Conservation (phyloP, 176 grass and related monocot genomes). For the Melocanna baccifera region DNA sequence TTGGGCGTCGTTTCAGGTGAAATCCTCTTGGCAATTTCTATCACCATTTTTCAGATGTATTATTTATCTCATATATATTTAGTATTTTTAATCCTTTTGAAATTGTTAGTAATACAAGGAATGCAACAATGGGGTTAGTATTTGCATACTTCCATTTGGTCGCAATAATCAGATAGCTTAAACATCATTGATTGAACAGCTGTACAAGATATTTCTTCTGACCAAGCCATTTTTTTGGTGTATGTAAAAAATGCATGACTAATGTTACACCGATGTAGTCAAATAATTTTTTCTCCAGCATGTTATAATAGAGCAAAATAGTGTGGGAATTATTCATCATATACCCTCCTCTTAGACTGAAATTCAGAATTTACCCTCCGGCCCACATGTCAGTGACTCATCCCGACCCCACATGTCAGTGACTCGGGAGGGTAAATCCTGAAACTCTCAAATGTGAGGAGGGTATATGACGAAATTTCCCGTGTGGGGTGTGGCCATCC, state of each 20-base stretch:
- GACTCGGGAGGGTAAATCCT: no score
- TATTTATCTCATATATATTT: conserved; percentile 17
- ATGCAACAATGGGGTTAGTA: background rate
- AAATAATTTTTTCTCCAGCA: background rate
- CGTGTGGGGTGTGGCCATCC: background rate
- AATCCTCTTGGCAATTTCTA: background rate
- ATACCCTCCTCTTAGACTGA: no score
- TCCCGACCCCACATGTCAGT: no score
- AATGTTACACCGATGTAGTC: background rate
- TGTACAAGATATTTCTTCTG: background rate
- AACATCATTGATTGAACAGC: background rate
- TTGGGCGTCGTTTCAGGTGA: conserved; percentile 74
- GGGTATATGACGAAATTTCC: no score
- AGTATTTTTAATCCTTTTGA: background rate
- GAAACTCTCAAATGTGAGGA: no score
- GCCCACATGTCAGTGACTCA: no score
- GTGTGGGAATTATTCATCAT: no score
- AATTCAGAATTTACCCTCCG: no score
- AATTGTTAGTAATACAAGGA: background rate
- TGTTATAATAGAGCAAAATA: background rate
- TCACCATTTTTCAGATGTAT: background rate
- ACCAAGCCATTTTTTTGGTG: background rate
- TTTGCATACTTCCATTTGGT: background rate
- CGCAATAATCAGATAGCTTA: background rate
- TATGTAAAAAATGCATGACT: background rate